A percentile compares a stretch with the other conserved stretches of the same genome.
Conservation (phyloP, 2,329 filamentous ascomycete species). For the Pleomassaria siparia region DNA sequence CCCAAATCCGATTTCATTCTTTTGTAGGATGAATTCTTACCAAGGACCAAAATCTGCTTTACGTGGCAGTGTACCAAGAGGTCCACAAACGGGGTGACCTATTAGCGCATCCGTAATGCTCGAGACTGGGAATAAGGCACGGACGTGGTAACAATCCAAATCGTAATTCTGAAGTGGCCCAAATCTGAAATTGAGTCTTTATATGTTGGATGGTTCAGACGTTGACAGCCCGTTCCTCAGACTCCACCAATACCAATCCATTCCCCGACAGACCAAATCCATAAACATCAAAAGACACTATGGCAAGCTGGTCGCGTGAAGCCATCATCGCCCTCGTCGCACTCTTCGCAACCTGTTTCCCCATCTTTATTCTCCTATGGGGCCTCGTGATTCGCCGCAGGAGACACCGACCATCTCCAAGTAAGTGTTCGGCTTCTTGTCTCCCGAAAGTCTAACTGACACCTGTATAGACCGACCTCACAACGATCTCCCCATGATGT, state of each 20-base stretch:
- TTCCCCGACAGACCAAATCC: background rate
- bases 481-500: background rate
- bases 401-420: background rate
- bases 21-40: too few relatives aligned
- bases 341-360: background rate
- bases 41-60: too few relatives aligned
- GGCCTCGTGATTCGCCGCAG: background rate
- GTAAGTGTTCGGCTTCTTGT: background rate
- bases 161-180: background rate
- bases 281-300: background rate
- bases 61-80: background rate
- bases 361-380: background rate
- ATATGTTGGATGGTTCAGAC: background rate
- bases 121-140: too few relatives aligned
- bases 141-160: too few relatives aligned
- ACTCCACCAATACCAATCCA: background rate
- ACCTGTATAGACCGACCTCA: background rate
- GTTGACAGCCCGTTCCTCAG: background rate
- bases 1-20: too few relatives aligned
- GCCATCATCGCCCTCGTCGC: slow-evolving; percentile 1
- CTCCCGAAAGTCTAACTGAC: background rate
- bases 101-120: too few relatives aligned
- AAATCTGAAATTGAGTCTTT: background rate
- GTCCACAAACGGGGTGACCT: too few relatives aligned
- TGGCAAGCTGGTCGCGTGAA: background rate